phyloP scores from a whole-genome alignment of 768 basidiomycete species.

The Amanita pseudoporphyria region DNA sequence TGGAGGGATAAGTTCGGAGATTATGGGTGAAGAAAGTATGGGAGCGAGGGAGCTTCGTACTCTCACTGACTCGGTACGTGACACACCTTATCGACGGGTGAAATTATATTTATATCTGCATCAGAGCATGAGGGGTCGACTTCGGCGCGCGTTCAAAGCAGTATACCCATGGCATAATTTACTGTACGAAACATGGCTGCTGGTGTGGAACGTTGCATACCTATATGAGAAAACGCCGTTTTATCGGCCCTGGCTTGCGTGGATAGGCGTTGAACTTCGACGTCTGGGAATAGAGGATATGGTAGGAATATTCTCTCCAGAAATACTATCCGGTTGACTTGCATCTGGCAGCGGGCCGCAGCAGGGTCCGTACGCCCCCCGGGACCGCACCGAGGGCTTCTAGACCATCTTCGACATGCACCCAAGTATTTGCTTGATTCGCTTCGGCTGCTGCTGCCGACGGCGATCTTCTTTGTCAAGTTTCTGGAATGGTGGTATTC shows the following conservation, averaged over 20 bases:
- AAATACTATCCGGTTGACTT: neutral
- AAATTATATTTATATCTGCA: neutral
- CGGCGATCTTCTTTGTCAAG: slow-evolving; percentile 90
- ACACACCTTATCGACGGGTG: neutral
- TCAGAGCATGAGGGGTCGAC: slow-evolving; percentile 42
- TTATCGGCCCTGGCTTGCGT: slow-evolving; percentile 87
- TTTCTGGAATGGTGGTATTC: slow-evolving; percentile 99
- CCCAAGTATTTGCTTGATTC: slow-evolving; percentile 69
- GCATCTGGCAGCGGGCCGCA: slow-evolving; percentile 24
- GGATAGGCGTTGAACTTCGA: slow-evolving; percentile 77
- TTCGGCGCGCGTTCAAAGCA: slow-evolving; percentile 56
- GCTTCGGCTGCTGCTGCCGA: slow-evolving; percentile 69
- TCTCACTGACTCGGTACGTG: slow-evolving; percentile 43
- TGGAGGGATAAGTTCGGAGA: slow-evolving; percentile 64
- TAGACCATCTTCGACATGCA: slow-evolving; percentile 35
- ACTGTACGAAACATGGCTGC: slow-evolving; percentile 70
- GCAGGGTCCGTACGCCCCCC: slow-evolving; percentile 8
- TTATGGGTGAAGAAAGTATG: slow-evolving; percentile 43
- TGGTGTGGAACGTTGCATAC: slow-evolving; percentile 81
- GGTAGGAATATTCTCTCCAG: slow-evolving; percentile 31
- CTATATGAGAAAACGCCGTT: slow-evolving; percentile 79
- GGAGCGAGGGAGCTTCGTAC: slow-evolving; percentile 33
- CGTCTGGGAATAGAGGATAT: slow-evolving; percentile 73
- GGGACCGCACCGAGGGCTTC: slow-evolving; percentile 24
- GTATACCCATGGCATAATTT: slow-evolving; percentile 80